A percentile compares a stretch with the other conserved stretches of the same genome.
phyloP scores from a whole-genome alignment of 805 yeast species.

The Hanseniaspora nectarophila region DNA sequence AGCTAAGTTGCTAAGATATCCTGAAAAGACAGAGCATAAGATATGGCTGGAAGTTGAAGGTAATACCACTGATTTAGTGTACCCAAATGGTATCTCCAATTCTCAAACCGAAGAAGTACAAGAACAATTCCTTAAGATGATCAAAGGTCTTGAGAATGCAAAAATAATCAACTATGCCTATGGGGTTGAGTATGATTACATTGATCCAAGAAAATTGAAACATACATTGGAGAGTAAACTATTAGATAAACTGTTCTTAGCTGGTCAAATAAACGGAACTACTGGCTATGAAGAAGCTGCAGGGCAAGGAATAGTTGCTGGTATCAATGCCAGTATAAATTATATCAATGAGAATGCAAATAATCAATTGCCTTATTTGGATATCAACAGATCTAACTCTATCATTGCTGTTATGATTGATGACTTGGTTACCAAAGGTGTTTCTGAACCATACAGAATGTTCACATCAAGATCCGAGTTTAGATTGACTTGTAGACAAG shows the following conservation, averaged over 20 bases:
- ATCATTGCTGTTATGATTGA: slow-evolving; percentile 87
- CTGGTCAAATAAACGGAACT: slow-evolving; percentile 97
- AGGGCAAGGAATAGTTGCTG: slow-evolving; percentile 91
- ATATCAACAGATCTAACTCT: slow-evolving; percentile 66
- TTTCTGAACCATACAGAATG: slow-evolving; percentile 95
- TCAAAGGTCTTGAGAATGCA: slow-evolving; percentile 82
- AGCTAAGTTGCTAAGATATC: slow-evolving; percentile 69
- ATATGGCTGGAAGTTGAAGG: slow-evolving; percentile 98
- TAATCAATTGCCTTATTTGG: slow-evolving; percentile 26
- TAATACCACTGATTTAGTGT: slow-evolving; percentile 67
- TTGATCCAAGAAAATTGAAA: slow-evolving; percentile 80
- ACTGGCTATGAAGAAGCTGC: slow-evolving; percentile 99
- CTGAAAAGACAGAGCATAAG: slow-evolving; percentile 62
- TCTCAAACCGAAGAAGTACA: slow-evolving; percentile 96
- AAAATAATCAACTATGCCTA: slow-evolving; percentile 90
- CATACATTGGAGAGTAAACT: slow-evolving; percentile 70
- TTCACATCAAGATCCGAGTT: slow-evolving; percentile 93
- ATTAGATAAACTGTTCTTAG: slow-evolving; percentile 67
- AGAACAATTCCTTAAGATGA: slow-evolving; percentile 53
- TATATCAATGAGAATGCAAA: slow-evolving; percentile 32
- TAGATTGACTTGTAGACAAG: slow-evolving; percentile 78
- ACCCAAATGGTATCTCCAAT: slow-evolving; percentile 92
- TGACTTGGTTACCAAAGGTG: slow-evolving; percentile 89
- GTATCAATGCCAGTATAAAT: slow-evolving; percentile 77
- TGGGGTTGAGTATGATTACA: slow-evolving; percentile 97